Evolutionary conservation across 805 yeast species (phyloP).

Genomic region (Lipomyces kockii): DNA sequence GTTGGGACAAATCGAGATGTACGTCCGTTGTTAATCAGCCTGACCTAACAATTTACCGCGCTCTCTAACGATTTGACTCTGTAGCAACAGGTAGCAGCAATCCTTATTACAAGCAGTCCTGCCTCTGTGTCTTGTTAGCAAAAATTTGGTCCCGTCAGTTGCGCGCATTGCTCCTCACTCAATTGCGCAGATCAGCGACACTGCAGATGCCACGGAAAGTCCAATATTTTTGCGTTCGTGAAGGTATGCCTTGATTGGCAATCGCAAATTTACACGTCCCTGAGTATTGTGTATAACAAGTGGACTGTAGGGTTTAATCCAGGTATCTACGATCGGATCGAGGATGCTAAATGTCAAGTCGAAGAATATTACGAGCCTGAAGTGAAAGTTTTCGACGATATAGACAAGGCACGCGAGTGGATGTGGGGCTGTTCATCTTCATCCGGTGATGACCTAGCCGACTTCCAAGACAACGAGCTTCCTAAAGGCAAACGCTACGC

Average conservation of each 20-base stretch:
- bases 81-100: too few relatives aligned
- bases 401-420: slow-evolving; percentile 2
- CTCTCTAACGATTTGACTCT: too few relatives aligned
- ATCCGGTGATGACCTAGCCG: slow-evolving; percentile 4
- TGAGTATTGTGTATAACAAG: not conserved
- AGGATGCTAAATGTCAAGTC: slow-evolving; percentile 6
- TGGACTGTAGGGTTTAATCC: slow-evolving; percentile 5
- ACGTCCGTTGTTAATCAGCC: too few relatives aligned
- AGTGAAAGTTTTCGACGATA: slow-evolving; percentile 5
- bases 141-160: not conserved
- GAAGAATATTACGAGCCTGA: not conserved
- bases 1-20: too few relatives aligned
- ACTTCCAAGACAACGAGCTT: not conserved
- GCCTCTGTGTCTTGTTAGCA: not conserved
- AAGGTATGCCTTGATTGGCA: not conserved
- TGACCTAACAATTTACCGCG: too few relatives aligned
- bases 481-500: slow-evolving; percentile 51
- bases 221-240: not conserved
- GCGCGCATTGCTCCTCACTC: not conserved
- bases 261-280: not conserved
- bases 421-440: not conserved
- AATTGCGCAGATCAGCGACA: not conserved
- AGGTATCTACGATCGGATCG: slow-evolving; percentile 9
- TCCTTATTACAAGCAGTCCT: too few relatives aligned
- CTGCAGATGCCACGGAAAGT: not conserved